Evolutionary conservation across 495 filamentous ascomycete genomes (phyloP), one percentile per base, ranked within the genome.

Genomic region (Neurospora sp.): DNA sequence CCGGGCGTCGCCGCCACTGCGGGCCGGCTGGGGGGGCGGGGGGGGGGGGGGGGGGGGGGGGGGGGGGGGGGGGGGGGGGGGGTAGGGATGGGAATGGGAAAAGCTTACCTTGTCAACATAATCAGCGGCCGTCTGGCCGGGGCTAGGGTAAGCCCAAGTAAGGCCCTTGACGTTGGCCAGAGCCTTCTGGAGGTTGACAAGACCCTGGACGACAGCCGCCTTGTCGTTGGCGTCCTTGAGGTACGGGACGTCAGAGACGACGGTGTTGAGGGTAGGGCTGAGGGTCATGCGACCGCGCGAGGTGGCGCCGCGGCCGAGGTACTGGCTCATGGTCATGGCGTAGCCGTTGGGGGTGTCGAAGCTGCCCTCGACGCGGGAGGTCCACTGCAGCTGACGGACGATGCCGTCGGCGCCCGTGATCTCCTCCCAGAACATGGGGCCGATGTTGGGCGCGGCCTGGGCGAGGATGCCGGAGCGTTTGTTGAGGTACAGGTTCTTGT

Each of bases 381-480:
- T 90, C 85, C 86, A 91, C 80, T 91, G 89, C 12, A 92, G 80
- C 75, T 92, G 86, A 42, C 91, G 86, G 42, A 88, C 85, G 66
- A 91, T 88, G 73, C 90, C 90, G 59, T 92, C 90, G 6, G 84
- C 82, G 20, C 88, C 87, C 69, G 82, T 84, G 75, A 90, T 86
- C 71, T 87, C 86, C 71, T 90, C 86, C 85, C 86, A 90, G 78
- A 87, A 84, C 82, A 91, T 86, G 20, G 89, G 86, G 6, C 88
- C 88, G 41, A 90, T 90, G 73, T 89, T 88, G 70, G 91, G 91
- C 66, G 91, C 91, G 73, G 92, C 86, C 80, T 92, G 89, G 69
- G 92, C 86, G 20, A 93, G 82, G 69, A 91, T 88, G 66, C 91
- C 91, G 62, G 82, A 85, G 46, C 89, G 84, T 37, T 84, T 81